Conservation (phyloP, 768 basidiomycete genomes). For the Phallus indusiatus region DNA sequence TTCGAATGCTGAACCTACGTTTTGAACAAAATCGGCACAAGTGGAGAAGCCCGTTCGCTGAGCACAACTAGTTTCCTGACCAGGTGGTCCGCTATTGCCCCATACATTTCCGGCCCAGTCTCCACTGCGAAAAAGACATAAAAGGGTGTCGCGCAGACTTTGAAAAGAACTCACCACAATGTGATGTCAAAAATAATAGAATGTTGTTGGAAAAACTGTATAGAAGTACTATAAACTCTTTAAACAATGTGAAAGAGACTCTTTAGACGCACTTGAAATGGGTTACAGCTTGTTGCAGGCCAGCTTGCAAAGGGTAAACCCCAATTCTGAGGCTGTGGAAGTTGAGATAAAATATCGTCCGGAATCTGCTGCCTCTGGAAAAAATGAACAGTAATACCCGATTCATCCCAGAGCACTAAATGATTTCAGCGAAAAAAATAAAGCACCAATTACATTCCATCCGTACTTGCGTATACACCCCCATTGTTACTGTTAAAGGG, state of each 20-base stretch:
- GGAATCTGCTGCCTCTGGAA: slow-evolving; percentile 72
- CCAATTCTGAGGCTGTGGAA: slow-evolving; percentile 73
- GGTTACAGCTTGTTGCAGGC: slow-evolving; percentile 66
- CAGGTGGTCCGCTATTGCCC: slow-evolving; percentile 61
- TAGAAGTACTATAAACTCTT: background rate
- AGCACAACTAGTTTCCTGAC: slow-evolving; percentile 82
- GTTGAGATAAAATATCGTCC: slow-evolving; percentile 58
- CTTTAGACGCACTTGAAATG: slow-evolving; percentile 28
- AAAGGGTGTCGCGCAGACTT: slow-evolving; percentile 9
- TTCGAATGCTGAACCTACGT: slow-evolving; percentile 56
- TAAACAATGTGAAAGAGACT: background rate
- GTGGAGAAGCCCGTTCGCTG: slow-evolving; percentile 71
- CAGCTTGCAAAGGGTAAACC: slow-evolving; percentile 69
- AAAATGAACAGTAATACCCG: slow-evolving; percentile 73
- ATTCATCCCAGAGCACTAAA: slow-evolving; percentile 65
- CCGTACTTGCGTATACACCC: slow-evolving; percentile 85
- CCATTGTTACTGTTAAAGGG: slow-evolving; percentile 79
- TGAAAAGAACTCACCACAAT: slow-evolving; percentile 46
- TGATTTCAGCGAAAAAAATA: slow-evolving; percentile 11
- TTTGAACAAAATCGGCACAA: slow-evolving; percentile 69
- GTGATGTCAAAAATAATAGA: slow-evolving; percentile 80
- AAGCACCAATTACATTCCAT: background rate
- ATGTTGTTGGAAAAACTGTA: slow-evolving; percentile 67
- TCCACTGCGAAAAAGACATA: slow-evolving; percentile 38
- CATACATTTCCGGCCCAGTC: slow-evolving; percentile 88